Base-by-base conservation (phyloP, 805 yeast genomes). In the Kodamaea jinghongensis region DNA sequence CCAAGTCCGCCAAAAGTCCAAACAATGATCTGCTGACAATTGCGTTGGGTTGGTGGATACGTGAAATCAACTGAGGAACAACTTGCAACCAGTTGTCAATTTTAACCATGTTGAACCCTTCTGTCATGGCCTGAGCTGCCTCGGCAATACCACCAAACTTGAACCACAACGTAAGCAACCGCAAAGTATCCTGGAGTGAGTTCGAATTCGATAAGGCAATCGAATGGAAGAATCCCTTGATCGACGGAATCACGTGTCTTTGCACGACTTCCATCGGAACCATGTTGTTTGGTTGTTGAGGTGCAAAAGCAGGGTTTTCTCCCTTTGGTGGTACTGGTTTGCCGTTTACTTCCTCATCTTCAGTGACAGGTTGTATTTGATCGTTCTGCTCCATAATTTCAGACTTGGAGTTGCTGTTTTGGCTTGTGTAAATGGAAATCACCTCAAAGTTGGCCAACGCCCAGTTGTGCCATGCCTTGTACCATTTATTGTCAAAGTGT, bases 381-480 rank as follows among this genome's bases (percentile, higher is more conserved):
- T 60, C 67, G 37, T 54, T 58, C 36, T 56, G 66, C 27, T 58
- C 65, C 52, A 59, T 51, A 9, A 49, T 55, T 11, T 52, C 61
- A n/a, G 43, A 44, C 23, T 52, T 52, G 23, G 23, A 20, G 23
- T 43, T 46, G 33, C 47, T 50, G 38, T 52, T 60, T 41, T 60
- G 67, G 27, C 60, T 47, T 2, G 64, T 57, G 54, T 73, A 65
- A 17, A 83, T 70, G 0, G 96, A 84, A 14, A 91, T 84, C 1
- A 91, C 98, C 57, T 93, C 97, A 58, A 90, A 93, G 61, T 95
- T 93, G 1, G 98, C 97, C 55, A 95, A 70, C 0, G 99, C 99
- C 99, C 99, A 93, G 56, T 89, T 91, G 59, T 93, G 99, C 99
- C 99, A 95, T 12, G 98, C 99, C 56, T 95, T 93, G 55, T 93